A percentile compares a stretch with the other conserved stretches of the same genome.
Conservation (phyloP, 352 stramenopile genomes). For the Phytophthora syringae region DNA sequence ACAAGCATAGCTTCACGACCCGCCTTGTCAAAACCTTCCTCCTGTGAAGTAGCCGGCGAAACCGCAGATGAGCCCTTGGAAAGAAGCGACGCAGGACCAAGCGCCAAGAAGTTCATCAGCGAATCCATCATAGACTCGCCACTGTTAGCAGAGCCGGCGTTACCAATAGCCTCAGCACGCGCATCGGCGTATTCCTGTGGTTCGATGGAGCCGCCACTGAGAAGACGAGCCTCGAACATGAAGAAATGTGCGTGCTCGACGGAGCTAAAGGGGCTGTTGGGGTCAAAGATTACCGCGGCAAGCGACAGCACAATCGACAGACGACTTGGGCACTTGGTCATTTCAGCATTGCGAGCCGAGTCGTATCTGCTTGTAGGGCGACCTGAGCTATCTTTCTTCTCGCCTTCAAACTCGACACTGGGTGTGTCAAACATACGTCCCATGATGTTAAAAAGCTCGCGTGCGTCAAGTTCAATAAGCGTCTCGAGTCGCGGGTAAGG, state of each 20-base stretch:
- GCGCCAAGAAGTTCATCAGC: constrained; percentile 88
- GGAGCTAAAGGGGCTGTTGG: constrained; percentile 69
- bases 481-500: constrained; percentile 86
- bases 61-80: constrained; percentile 50
- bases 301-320: constrained; percentile 87
- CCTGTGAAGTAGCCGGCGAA: constrained; percentile 59
- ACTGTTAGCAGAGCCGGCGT: constrained; percentile 42
- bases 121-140: constrained; percentile 87
- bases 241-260: constrained; percentile 90
- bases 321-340: constrained; percentile 81
- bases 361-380: constrained; percentile 77
- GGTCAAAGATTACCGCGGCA: constrained; percentile 81
- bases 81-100: constrained; percentile 73
- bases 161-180: constrained; percentile 58
- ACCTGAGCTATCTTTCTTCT: constrained; percentile 71
- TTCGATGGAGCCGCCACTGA: constrained; percentile 86
- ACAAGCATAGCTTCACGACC: constrained; percentile 87
- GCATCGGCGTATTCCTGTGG: constrained; percentile 83
- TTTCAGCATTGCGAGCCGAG: constrained; percentile 70
- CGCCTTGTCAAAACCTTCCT: constrained; percentile 86
- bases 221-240: constrained; percentile 89
- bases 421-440: constrained; percentile 82
- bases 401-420: constrained; percentile 87
- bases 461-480: constrained; percentile 80
- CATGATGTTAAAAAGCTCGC: constrained; percentile 85